These are phyloP conservation scores for Cinnamomum chago DNA, from an alignment of 164 flowering plant genomes.

Conservation along the genomic window DNA sequence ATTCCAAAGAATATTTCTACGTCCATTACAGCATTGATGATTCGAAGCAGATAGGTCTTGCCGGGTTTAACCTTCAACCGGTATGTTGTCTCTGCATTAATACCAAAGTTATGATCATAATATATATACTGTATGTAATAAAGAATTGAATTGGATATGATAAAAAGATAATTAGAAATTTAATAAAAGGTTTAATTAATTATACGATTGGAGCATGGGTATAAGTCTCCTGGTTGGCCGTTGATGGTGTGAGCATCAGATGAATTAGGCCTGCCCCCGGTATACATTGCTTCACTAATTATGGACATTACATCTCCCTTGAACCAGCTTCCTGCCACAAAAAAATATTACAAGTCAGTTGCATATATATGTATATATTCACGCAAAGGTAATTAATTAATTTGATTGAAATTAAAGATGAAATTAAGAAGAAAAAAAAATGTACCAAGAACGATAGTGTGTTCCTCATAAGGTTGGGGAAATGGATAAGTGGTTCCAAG, in stretches of 20 bases:
- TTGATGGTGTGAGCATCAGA: slow-evolving; percentile 57
- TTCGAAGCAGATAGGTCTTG: not conserved
- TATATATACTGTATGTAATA: too few relatives aligned
- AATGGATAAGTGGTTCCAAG: slow-evolving; percentile 18
- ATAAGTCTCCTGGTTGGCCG: slow-evolving; percentile 58
- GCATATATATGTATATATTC: too few relatives aligned
- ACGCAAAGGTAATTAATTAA: too few relatives aligned
- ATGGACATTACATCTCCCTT: slow-evolving; percentile 44
- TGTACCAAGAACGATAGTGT: slow-evolving; percentile 16
- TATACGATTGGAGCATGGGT: slow-evolving; percentile 45
- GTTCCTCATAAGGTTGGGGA: slow-evolving; percentile 19
- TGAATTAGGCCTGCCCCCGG: slow-evolving; percentile 35
- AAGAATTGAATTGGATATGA: too few relatives aligned
- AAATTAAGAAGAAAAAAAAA: not conserved
- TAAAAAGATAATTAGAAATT: too few relatives aligned
- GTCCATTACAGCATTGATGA: slow-evolving; percentile 14
- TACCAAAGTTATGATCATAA: too few relatives aligned
- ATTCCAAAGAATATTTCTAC: slow-evolving; percentile 17
- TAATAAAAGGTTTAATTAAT: not conserved
- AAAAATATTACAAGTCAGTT: not conserved
- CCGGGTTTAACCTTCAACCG: slow-evolving; percentile 6
- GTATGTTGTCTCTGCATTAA: slow-evolving; percentile 10
- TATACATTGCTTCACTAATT: slow-evolving; percentile 4
- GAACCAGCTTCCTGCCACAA: slow-evolving; percentile 68
- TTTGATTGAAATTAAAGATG: too few relatives aligned